A percentile compares a stretch with the other conserved stretches of the same genome.
Evolutionary conservation across 352 stramenopile species (phyloP).

Genomic region (Phytophthora tubulina): DNA sequence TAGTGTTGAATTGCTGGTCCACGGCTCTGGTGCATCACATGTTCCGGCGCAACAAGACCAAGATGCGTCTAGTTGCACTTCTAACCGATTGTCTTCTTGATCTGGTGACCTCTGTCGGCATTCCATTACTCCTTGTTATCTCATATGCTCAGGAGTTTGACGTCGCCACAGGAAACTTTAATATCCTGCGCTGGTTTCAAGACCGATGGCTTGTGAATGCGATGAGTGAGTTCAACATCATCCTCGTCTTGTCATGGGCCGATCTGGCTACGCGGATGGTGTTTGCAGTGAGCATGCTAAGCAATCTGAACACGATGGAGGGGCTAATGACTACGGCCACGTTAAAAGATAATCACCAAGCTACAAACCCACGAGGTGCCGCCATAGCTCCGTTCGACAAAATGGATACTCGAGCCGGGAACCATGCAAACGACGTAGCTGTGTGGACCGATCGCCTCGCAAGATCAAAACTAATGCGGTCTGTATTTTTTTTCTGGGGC

Average conservation of each 20-base stretch:
- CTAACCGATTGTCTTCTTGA: conserved; percentile 41
- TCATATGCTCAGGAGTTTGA: conserved; percentile 38
- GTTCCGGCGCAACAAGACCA: conserved; percentile 36
- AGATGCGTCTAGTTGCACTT: conserved; percentile 37
- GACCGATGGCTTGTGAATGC: conserved; percentile 45
- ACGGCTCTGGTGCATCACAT: conserved; percentile 46
- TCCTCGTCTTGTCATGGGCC: conserved; percentile 40
- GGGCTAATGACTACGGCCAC: conserved; percentile 21
- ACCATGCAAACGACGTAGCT: background rate
- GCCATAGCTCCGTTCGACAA: conserved; percentile 26
- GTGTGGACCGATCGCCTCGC: conserved; percentile 23
- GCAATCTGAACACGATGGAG: conserved; percentile 46
- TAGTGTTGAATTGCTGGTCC: conserved; percentile 51
- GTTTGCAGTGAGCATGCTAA: conserved; percentile 48
- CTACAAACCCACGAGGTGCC: background rate
- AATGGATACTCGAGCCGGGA: background rate
- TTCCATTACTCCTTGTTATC: conserved; percentile 34
- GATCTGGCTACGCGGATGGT: conserved; percentile 40
- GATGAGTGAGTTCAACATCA: conserved; percentile 48
- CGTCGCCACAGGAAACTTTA: conserved; percentile 23
- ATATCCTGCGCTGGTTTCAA: conserved; percentile 36
- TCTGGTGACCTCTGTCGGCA: conserved; percentile 39
- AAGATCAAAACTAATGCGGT: conserved; percentile 24
- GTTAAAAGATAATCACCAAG: background rate
- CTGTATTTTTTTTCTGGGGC: conserved; percentile 42